These are phyloP conservation scores for Tolypocladium tundrense DNA, from an alignment of 2,329 filamentous ascomycete genomes.

Conservation along the genomic window DNA sequence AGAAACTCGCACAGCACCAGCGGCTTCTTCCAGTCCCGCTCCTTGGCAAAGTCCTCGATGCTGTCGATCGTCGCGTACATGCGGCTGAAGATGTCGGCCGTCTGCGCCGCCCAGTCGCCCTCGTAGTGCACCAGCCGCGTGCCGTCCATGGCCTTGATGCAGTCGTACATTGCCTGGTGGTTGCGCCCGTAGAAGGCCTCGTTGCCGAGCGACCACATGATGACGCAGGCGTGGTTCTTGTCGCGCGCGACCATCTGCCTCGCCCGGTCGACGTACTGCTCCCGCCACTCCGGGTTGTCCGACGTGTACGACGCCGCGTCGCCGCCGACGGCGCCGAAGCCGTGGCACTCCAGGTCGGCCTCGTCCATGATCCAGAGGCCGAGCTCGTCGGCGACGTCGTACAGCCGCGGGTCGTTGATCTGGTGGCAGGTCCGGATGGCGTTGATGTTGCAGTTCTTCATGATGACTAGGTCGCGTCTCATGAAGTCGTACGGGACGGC, in stretches of 20 bases:
- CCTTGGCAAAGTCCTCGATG: conserved; percentile 28
- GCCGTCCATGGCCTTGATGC: conserved; percentile 44
- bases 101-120: conserved; percentile 44
- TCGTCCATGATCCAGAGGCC: conserved; percentile 55
- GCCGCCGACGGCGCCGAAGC: conserved; percentile 31
- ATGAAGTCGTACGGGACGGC: conserved; percentile 53
- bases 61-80: conserved; percentile 52
- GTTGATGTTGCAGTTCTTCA: conserved; percentile 63
- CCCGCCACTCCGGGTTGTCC: conserved; percentile 49
- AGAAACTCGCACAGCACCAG: conserved; percentile 46
- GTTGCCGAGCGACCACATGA: conserved; percentile 65
- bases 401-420: conserved; percentile 48
- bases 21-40: conserved; percentile 40
- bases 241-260: conserved; percentile 51
- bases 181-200: conserved; percentile 62
- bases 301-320: conserved; percentile 35
- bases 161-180: conserved; percentile 57
- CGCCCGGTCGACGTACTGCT: conserved; percentile 58
- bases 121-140: conserved; percentile 57
- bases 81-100: conserved; percentile 52
- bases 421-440: conserved; percentile 60
- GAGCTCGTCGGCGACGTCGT: conserved; percentile 52
- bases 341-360: conserved; percentile 44
- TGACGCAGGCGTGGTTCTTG: conserved; percentile 51
- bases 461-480: conserved; percentile 48